These are phyloP conservation scores for Dissoconium aciculare DNA, from an alignment of 2,329 filamentous ascomycete species.

Conservation along the genomic window DNA sequence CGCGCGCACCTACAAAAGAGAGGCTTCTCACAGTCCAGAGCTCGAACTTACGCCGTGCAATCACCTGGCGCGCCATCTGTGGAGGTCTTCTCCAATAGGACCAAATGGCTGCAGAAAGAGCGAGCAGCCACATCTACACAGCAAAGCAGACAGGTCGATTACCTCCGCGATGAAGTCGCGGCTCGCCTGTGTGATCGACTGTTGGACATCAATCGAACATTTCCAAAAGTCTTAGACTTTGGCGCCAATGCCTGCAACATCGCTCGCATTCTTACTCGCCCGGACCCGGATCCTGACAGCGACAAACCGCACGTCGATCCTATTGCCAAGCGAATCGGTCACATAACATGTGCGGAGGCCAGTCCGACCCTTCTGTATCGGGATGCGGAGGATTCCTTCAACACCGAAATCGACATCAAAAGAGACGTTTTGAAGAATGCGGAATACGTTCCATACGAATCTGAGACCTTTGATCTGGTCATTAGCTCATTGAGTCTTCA, in stretches of 20 bases:
- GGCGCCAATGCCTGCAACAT: slow-evolving; percentile 95
- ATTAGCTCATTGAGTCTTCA: slow-evolving; percentile 81
- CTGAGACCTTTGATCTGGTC: slow-evolving; percentile 73
- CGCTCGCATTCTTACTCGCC: slow-evolving; percentile 55
- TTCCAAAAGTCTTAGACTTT: slow-evolving; percentile 73
- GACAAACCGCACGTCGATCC: slow-evolving; percentile 47
- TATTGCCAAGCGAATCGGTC: slow-evolving; percentile 53
- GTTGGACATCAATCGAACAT: slow-evolving; percentile 81
- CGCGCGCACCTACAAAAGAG: no score
- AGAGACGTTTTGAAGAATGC: slow-evolving; percentile 61
- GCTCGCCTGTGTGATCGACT: slow-evolving; percentile 69
- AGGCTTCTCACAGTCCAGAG: no score
- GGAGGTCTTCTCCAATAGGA: slow-evolving; percentile 77
- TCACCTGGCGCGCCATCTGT: slow-evolving; percentile 61
- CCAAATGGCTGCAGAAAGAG: slow-evolving; percentile 86
- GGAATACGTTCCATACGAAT: slow-evolving; percentile 60
- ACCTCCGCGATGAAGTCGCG: slow-evolving; percentile 86
- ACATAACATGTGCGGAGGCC: slow-evolving; percentile 68
- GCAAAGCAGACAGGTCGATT: slow-evolving; percentile 68
- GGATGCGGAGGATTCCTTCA: slow-evolving; percentile 61
- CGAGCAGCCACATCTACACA: slow-evolving; percentile 58
- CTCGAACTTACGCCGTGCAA: slow-evolving; percentile 57
- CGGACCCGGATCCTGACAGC: slow-evolving; percentile 50
- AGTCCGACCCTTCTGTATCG: slow-evolving; percentile 66
- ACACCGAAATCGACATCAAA: slow-evolving; percentile 54